Percentiles rank a stretch among this genome's conserved stretches.
Evolutionary conservation across 345 rosid species (phyloP).

Genomic region (Schrenkiella parvula): DNA sequence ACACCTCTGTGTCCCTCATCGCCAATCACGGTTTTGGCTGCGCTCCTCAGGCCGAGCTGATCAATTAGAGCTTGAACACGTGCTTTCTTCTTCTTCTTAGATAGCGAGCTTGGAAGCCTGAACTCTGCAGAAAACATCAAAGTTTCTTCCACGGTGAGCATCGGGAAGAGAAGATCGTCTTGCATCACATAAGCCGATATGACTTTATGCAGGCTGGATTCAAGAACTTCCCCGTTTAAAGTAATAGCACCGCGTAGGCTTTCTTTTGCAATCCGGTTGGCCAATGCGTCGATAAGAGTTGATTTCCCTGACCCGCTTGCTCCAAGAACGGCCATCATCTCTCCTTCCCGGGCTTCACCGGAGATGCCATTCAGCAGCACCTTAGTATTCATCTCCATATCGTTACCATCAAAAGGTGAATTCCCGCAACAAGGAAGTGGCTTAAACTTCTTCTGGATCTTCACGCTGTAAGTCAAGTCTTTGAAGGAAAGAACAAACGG

Average conservation of each 20-base stretch:
- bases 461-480: slow-evolving; percentile 66
- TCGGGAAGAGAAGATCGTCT: slow-evolving; percentile 87
- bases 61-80: slow-evolving; percentile 87
- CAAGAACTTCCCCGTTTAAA: slow-evolving; percentile 67
- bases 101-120: slow-evolving; percentile 79
- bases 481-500: slow-evolving; percentile 74
- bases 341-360: slow-evolving; percentile 72
- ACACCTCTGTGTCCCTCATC: slow-evolving; percentile 94
- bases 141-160: slow-evolving; percentile 90
- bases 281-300: slow-evolving; percentile 87
- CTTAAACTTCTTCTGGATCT: slow-evolving; percentile 36
- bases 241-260: slow-evolving; percentile 66
- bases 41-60: slow-evolving; percentile 63
- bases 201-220: slow-evolving; percentile 64
- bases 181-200: slow-evolving; percentile 97
- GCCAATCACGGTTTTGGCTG: slow-evolving; percentile 82
- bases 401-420: background rate
- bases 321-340: slow-evolving; percentile 89
- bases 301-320: slow-evolving; percentile 96
- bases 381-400: slow-evolving; percentile 33
- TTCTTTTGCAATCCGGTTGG: slow-evolving; percentile 66
- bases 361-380: slow-evolving; percentile 48
- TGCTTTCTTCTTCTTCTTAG: slow-evolving; percentile 59
- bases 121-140: slow-evolving; percentile 91
- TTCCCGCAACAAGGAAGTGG: slow-evolving; percentile 32